Base-by-base conservation (phyloP, 148 eudicot genomes). In the Fagopyrum homotropicum region DNA sequence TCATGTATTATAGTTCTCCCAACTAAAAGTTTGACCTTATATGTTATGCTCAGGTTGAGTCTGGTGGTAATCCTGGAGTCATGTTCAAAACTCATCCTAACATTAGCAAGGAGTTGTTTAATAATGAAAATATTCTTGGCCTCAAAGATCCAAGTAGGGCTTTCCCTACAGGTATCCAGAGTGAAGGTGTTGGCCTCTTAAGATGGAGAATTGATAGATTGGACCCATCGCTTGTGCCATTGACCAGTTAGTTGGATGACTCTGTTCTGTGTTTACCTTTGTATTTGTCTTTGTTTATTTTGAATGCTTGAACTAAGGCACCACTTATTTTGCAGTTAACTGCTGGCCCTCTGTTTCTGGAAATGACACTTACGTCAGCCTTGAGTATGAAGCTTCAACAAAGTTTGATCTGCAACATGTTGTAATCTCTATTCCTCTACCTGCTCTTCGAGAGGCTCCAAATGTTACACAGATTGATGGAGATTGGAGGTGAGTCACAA, bases 261-360 rank as follows among this genome's bases (percentile, higher is more conserved):
- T 57, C 54, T 79, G 45, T 12, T 72, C 54, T 50, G 59, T 22
- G 7, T 17, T 15, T 47, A 50, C 26, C 50, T 16, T 35, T 35
- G 17, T 5, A n/a, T 9, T 12, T 17, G 19, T 73, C 15, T 35
- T 49, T 14, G 49, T 69, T 35, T 51, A 66, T 60, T 55, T 79
- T 17, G 7, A 40, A 57, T 72, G 30, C 75, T n/a, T 45, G 22
- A 45, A 14, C 46, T 46, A 48, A 49, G 8, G 35, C 10, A 49
- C 15, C 35, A 47, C 8, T 45, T n/a, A 46, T 75, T 22, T 85
- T 64, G 71, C 89, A 95, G 99, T 95, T 69, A 95, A 90, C 85
- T 95, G 99, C 86, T 95, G 99, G 99, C 99, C 99, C 74, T 92
- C 97, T 30, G 87, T 92, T 71, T 95, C 99, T 83, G 97, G 97